Conservation (phyloP, 176 grass and related monocot genomes). For the Tuctoria greenei region DNA sequence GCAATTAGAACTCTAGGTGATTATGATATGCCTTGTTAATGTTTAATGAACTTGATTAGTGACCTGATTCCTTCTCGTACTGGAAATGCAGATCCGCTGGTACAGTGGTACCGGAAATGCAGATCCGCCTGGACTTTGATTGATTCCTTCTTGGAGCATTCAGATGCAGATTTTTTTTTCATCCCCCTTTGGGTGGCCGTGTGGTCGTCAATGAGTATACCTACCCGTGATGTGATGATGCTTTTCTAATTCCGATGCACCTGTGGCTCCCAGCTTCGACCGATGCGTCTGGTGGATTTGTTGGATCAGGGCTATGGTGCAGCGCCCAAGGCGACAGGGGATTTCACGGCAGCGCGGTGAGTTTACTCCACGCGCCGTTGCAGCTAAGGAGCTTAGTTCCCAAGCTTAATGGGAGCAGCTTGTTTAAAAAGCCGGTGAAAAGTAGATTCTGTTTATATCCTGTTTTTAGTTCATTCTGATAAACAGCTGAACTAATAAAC, state of each 20-base stretch:
- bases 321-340: not conserved
- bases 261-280: not conserved
- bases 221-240: not conserved
- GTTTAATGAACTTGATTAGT: too few species aligned
- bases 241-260: not conserved
- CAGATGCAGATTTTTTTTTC: not conserved
- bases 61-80: not conserved
- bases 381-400: too few species aligned
- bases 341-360: not conserved
- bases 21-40: too few species aligned
- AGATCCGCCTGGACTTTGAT: constrained; percentile 5
- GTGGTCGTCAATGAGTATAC: not conserved
- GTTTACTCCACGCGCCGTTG: not conserved
- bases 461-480: too few species aligned
- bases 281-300: constrained; percentile 3
- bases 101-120: constrained; percentile 8
- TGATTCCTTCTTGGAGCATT: not conserved
- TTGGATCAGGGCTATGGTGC: not conserved
- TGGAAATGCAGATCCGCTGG: too few species aligned
- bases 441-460: too few species aligned
- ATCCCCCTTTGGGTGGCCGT: not conserved
- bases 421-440: too few species aligned
- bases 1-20: too few species aligned
- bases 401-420: too few species aligned
- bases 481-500: too few species aligned